Conservation (phyloP, 331 rosid species). For the Quercus phellos region DNA sequence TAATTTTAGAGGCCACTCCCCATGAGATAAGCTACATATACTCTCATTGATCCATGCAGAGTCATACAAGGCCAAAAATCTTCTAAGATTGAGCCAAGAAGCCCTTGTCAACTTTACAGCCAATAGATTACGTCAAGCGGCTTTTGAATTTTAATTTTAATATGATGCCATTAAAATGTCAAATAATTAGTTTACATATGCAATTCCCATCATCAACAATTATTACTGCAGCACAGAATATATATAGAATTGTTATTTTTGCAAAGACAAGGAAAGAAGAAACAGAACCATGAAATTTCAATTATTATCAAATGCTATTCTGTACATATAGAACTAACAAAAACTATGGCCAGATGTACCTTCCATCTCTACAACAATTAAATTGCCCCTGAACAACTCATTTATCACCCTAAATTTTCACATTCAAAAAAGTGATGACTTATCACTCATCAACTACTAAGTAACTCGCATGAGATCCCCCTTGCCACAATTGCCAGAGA, state of each 20-base stretch:
- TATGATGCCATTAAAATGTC: too few species aligned
- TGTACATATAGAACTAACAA: slow-evolving; percentile 53
- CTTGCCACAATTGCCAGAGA: slow-evolving; percentile 12
- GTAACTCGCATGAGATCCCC: slow-evolving; percentile 24
- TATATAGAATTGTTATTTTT: too few species aligned
- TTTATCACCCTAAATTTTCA: slow-evolving; percentile 15
- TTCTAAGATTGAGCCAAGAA: too few species aligned
- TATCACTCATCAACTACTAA: slow-evolving; percentile 19
- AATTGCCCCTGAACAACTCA: slow-evolving; percentile 5
- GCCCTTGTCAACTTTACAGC: too few species aligned
- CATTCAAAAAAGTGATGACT: slow-evolving; percentile 28
- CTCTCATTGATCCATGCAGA: too few species aligned
- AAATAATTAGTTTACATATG: not conserved
- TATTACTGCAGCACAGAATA: not conserved
- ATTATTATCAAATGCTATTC: slow-evolving; percentile 39
- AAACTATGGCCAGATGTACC: slow-evolving; percentile 29
- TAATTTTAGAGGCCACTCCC: too few species aligned
- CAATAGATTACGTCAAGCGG: too few species aligned
- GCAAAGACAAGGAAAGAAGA: not conserved
- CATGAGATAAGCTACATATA: too few species aligned
- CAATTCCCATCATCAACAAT: not conserved
- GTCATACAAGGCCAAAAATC: too few species aligned
- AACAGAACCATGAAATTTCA: slow-evolving; percentile 8
- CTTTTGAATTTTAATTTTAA: too few species aligned
- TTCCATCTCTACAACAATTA: slow-evolving; percentile 41